Conservation (phyloP, 2,329 filamentous ascomycete genomes). For the Diplodia sapinea region DNA sequence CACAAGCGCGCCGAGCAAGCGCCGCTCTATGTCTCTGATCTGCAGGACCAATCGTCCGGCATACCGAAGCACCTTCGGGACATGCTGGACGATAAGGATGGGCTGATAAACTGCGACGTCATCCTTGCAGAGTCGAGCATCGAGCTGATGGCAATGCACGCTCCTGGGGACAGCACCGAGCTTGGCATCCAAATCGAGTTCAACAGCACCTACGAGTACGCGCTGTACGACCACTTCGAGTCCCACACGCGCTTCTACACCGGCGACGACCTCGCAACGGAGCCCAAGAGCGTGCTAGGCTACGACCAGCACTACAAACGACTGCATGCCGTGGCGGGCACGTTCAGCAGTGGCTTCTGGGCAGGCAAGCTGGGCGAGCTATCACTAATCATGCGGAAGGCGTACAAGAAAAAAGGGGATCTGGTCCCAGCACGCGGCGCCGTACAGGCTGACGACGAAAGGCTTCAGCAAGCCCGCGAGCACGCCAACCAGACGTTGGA, state of each 20-base stretch:
- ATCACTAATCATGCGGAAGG: slow-evolving; percentile 30
- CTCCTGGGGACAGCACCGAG: slow-evolving; percentile 41
- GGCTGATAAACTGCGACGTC: slow-evolving; percentile 39
- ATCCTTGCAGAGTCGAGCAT: slow-evolving; percentile 51
- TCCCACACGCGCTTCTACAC: slow-evolving; percentile 46
- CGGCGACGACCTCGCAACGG: slow-evolving; percentile 39
- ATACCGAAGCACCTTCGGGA: slow-evolving; percentile 30
- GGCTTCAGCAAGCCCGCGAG: slow-evolving; percentile 33
- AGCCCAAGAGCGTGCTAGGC: slow-evolving; percentile 38
- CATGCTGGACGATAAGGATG: slow-evolving; percentile 35
- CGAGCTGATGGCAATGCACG: slow-evolving; percentile 48
- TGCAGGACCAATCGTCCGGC: not conserved
- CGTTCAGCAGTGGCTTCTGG: slow-evolving; percentile 54
- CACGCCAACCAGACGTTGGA: slow-evolving; percentile 43
- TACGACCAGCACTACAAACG: slow-evolving; percentile 38
- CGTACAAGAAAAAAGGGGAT: slow-evolving; percentile 27
- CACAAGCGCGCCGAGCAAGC: slow-evolving; percentile 38
- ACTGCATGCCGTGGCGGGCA: slow-evolving; percentile 39
- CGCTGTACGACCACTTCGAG: slow-evolving; percentile 40
- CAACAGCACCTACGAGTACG: slow-evolving; percentile 43
- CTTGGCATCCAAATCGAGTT: slow-evolving; percentile 45
- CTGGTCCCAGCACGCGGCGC: slow-evolving; percentile 25
- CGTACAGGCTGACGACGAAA: slow-evolving; percentile 31
- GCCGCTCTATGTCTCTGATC: slow-evolving; percentile 8
- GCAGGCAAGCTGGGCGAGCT: slow-evolving; percentile 36